Base-by-base conservation (phyloP, 768 basidiomycete genomes). In the Cubamyces lactineus region DNA sequence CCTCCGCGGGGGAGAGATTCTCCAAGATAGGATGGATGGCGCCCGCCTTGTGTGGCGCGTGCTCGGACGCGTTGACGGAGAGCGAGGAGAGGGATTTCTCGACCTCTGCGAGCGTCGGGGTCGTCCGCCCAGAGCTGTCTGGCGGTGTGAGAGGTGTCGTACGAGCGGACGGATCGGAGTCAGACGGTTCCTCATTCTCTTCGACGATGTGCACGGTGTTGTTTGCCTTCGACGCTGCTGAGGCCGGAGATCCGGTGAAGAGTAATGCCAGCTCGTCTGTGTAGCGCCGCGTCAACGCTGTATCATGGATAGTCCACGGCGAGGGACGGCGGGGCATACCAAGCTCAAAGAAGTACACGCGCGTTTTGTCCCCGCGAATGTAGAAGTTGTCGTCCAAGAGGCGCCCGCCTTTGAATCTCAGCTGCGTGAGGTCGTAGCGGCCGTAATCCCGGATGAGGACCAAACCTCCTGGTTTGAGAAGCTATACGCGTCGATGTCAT, bases 281-380 rank as follows among this genome's bases (percentile, higher is more conserved):
- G 46, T 23, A 1, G 9, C 7, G 23, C 34, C 15, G 24, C 45
- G 38, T 28, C 11, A 16, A 2, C 17, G 19, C 41, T 41, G 39
- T 16, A 38, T 2, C 2, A 7, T 26, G 19, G 24, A 19, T 5
- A 19, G n/a, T 39, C 24, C 13, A 19, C 12, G 49, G 42, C 28
- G 28, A 28, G 28, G 28, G 7, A 28, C 28, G 28, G 28, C 28
- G 3, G 41, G 8, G 66, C 77, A 30, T 66, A 92, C 95, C 92
- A 12, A 92, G 73, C 62, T 92, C 90, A 66, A 99, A 99, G 74
- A 98, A 99, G 75, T 98, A 98, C 0, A 99, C 97, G 41, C 97
- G 82, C 0, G 97, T 98, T 69, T 94, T 96, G 77, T 99, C 97
- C 0, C 97, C 97, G 40, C 97, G 85, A 53, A 97, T 90, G 70